phyloP scores from a whole-genome alignment of 2,329 filamentous ascomycete genomes.

The Laburnicola sp. region DNA sequence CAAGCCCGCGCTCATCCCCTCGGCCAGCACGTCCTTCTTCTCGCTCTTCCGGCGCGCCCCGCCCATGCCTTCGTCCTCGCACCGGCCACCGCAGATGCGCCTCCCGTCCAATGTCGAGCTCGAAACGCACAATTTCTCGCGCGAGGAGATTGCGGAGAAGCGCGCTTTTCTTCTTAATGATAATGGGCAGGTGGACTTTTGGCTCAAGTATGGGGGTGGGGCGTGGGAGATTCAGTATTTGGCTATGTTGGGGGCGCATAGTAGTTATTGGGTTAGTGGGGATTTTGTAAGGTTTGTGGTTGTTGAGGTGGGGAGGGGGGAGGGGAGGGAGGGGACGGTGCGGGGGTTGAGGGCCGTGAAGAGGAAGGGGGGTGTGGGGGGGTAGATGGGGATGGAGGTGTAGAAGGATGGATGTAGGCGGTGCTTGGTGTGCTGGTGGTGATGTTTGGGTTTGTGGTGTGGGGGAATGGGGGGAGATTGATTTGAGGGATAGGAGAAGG shows the following conservation, averaged over 20 bases:
- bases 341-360: slow-evolving; percentile 59
- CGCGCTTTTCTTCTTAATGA: slow-evolving; percentile 88
- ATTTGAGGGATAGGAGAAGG: no score
- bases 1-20: slow-evolving; percentile 78
- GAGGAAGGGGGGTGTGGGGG: slow-evolving; percentile 40
- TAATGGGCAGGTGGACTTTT: slow-evolving; percentile 94
- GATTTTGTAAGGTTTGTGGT: slow-evolving; percentile 91
- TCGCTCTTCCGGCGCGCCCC: slow-evolving; percentile 16
- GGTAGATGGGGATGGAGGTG: not conserved
- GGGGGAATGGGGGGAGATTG: no score
- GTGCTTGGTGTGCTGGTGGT: not conserved
- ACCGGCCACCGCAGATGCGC: slow-evolving; percentile 39
- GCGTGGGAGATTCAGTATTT: slow-evolving; percentile 93
- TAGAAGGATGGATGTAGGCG: not conserved
- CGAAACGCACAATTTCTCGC: slow-evolving; percentile 91
- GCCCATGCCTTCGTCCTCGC: slow-evolving; percentile 15
- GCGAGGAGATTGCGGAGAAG: slow-evolving; percentile 89
- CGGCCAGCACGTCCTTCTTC: slow-evolving; percentile 57
- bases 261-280: slow-evolving; percentile 84
- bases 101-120: slow-evolving; percentile 70
- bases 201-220: slow-evolving; percentile 78
- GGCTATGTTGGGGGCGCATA: slow-evolving; percentile 95
- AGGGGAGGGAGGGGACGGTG: slow-evolving; percentile 65
- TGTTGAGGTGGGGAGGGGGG: slow-evolving; percentile 77
- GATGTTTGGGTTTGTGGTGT: no score